Conservation (phyloP, 139 green algal genomes). For the Chlorokybus atmophyticus region DNA sequence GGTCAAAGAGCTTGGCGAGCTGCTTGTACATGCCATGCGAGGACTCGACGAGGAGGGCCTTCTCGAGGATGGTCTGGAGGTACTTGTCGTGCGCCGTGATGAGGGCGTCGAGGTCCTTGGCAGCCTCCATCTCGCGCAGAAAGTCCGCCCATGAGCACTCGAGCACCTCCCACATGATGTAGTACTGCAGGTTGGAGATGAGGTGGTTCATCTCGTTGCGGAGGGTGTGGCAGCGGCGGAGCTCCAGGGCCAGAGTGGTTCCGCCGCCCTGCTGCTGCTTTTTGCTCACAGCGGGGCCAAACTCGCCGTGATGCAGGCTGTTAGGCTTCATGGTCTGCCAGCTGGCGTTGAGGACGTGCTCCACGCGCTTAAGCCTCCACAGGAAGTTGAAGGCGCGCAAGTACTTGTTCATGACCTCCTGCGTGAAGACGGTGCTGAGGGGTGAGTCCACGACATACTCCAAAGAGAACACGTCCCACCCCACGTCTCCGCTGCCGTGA, state of each 20-base stretch:
- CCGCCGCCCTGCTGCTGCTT: not conserved
- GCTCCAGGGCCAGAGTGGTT: constrained; percentile 20
- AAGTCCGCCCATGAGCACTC: constrained; percentile 50
- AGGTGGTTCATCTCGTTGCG: constrained; percentile 79
- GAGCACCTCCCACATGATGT: constrained; percentile 77
- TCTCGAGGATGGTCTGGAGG: constrained; percentile 40
- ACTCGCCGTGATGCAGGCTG: not conserved
- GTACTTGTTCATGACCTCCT: constrained; percentile 47
- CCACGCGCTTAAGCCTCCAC: constrained; percentile 72
- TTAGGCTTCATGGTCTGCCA: constrained; percentile 59
- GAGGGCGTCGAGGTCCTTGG: constrained; percentile 61
- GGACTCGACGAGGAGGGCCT: constrained; percentile 26
- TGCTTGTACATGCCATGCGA: constrained; percentile 20
- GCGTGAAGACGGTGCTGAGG: constrained; percentile 56
- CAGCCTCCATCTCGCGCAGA: constrained; percentile 23
- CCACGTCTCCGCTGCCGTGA: constrained; percentile 19
- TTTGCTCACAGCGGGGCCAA: not conserved
- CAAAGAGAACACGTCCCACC: constrained; percentile 86
- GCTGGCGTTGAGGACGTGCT: constrained; percentile 47
- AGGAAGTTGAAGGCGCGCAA: constrained; percentile 65
- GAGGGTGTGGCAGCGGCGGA: constrained; percentile 48
- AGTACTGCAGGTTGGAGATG: constrained; percentile 77
- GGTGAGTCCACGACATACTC: constrained; percentile 54
- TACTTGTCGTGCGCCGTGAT: constrained; percentile 60
- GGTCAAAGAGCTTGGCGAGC: constrained; percentile 32